Percentiles rank a stretch among this genome's conserved stretches.
Evolutionary conservation across 139 green algal species (phyloP).

Genomic region (Coelastrella sp.): DNA sequence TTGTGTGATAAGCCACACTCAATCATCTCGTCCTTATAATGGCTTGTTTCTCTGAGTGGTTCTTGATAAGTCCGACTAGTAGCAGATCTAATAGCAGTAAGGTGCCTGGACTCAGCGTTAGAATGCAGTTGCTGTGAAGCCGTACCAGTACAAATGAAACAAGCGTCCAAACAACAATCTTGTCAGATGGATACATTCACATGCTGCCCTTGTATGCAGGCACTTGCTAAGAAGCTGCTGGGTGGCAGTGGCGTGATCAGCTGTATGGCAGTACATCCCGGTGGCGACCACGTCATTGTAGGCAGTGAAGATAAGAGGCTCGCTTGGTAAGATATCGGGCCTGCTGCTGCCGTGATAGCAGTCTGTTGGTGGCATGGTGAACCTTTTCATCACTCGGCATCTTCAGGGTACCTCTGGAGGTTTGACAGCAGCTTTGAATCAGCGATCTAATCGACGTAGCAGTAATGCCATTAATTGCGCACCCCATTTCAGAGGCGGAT

Average conservation of each 20-base stretch:
- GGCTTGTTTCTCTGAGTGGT: neutral
- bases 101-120: no score
- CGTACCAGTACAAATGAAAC: neutral
- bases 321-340: slow-evolving; percentile 68
- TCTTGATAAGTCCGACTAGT: no score
- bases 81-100: no score
- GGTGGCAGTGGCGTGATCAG: slow-evolving; percentile 85
- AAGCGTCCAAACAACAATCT: neutral
- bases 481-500: no score
- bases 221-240: slow-evolving; percentile 94
- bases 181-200: neutral
- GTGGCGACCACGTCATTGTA: slow-evolving; percentile 94
- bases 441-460: no score
- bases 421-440: no score
- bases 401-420: no score
- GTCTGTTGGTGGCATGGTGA: no score
- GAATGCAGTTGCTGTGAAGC: no score
- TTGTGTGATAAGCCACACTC: neutral
- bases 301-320: slow-evolving; percentile 90
- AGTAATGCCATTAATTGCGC: no score
- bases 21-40: neutral
- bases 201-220: slow-evolving; percentile 23
- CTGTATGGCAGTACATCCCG: slow-evolving; percentile 89
- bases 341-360: neutral
- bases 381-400: no score